Percentiles rank a stretch among this genome's conserved stretches.
Evolutionary conservation across 345 rosid genomes (phyloP).

Genomic region (Capsella bursapastoris): DNA sequence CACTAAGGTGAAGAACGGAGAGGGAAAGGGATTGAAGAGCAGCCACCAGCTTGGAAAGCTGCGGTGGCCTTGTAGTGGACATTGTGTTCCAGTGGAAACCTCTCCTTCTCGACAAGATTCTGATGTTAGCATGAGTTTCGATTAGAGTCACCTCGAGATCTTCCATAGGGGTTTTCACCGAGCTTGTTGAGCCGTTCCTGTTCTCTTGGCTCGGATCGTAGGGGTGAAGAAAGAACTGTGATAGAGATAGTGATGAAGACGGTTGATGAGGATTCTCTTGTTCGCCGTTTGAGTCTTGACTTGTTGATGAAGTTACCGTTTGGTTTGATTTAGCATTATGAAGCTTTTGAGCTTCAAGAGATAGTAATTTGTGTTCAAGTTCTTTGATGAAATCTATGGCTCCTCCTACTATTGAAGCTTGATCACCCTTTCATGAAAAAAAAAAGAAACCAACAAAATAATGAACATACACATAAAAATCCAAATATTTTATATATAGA

Average conservation of each 20-base stretch:
- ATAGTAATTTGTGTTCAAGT: constrained; percentile 69
- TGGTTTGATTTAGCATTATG: constrained; percentile 36
- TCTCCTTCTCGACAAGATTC: constrained; percentile 65
- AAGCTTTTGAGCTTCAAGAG: constrained; percentile 72
- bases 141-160: constrained; percentile 83
- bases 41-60: constrained; percentile 64
- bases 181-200: constrained; percentile 52
- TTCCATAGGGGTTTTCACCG: constrained; percentile 53
- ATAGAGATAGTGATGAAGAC: constrained; percentile 45
- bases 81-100: constrained; percentile 40
- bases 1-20: constrained; percentile 75
- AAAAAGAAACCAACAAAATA: not conserved
- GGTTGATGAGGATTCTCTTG: constrained; percentile 30
- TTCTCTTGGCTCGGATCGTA: constrained; percentile 59
- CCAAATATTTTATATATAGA: not conserved
- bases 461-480: not conserved
- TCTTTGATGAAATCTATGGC: constrained; percentile 91
- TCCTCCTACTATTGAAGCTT: constrained; percentile 91
- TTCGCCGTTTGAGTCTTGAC: constrained; percentile 38
- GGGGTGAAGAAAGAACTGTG: constrained; percentile 62
- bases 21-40: constrained; percentile 69
- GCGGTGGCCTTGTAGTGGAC: constrained; percentile 37
- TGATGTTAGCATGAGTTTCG: constrained; percentile 86
- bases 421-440: constrained; percentile 68
- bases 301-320: constrained; percentile 35